phyloP scores from a whole-genome alignment of 179 eudicot genomes.

The Vitellaria paradoxa region DNA sequence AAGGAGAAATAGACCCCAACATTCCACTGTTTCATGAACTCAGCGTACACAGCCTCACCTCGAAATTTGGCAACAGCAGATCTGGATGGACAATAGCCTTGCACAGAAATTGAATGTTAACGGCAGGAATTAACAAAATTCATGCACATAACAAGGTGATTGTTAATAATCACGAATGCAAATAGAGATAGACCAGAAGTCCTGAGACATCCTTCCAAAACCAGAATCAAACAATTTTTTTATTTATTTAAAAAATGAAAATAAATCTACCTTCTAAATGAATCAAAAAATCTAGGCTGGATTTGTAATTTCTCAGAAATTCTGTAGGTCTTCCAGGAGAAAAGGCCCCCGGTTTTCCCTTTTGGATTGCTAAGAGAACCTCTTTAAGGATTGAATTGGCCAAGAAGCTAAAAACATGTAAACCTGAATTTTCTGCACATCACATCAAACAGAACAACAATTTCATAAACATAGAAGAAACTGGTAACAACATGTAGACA shows the following conservation, averaged over 20 bases:
- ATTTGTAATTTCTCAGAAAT: constrained; percentile 83
- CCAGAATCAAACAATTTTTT: not conserved
- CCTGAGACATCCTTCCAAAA: not conserved
- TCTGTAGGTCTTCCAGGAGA: constrained; percentile 97
- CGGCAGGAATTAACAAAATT: constrained; percentile 12
- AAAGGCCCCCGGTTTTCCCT: constrained; percentile 94
- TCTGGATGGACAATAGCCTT: constrained; percentile 85
- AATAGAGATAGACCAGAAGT: not conserved
- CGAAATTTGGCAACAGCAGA: constrained; percentile 75
- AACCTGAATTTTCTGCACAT: constrained; percentile 90
- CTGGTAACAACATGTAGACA: not conserved
- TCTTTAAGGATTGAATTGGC: constrained; percentile 95
- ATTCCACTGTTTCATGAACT: constrained; percentile 98
- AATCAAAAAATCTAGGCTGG: constrained; percentile 81
- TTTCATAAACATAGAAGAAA: not conserved
- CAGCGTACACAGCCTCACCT: constrained; percentile 72
- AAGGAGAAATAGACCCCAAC: constrained; percentile 91
- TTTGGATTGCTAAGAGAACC: constrained; percentile 74
- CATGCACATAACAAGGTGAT: constrained; percentile 3
- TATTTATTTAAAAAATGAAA: not conserved
- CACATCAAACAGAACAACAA: constrained; percentile 12
- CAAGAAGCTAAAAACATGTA: constrained; percentile 96
- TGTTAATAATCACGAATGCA: not conserved
- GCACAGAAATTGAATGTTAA: constrained; percentile 34
- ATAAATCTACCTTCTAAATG: constrained; percentile 72